A percentile compares a stretch with the other conserved stretches of the same genome.
These are phyloP conservation scores for Diaporthe vexans DNA, from an alignment of 2,329 filamentous ascomycete species.

Conservation along the genomic window DNA sequence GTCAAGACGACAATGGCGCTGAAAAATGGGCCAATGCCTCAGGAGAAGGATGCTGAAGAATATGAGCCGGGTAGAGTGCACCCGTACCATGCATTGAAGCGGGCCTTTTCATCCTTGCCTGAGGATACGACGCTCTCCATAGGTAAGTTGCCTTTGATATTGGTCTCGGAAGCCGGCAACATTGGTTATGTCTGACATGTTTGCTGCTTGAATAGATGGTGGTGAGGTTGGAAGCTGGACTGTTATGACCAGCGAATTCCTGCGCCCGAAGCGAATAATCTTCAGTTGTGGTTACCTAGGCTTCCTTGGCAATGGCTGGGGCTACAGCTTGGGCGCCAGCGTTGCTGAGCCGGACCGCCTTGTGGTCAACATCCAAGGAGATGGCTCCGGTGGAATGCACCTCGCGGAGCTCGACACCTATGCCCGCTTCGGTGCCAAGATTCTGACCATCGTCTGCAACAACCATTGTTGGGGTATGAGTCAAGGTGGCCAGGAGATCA, in stretches of 20 bases:
- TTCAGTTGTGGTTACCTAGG: conserved; percentile 56
- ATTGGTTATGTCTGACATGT: neutral
- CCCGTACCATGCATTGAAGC: conserved; percentile 30
- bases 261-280: conserved; percentile 47
- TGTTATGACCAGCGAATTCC: conserved; percentile 49
- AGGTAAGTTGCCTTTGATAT: neutral
- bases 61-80: conserved; percentile 25
- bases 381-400: conserved; percentile 60
- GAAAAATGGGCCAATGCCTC: conserved; percentile 22
- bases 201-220: conserved; percentile 48
- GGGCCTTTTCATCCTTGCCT: conserved; percentile 46
- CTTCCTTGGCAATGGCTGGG: conserved; percentile 62
- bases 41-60: conserved; percentile 21
- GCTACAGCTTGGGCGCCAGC: conserved; percentile 58
- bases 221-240: conserved; percentile 56
- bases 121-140: conserved; percentile 48
- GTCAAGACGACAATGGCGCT: conserved; percentile 16
- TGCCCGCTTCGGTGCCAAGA: conserved; percentile 54
- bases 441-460: conserved; percentile 59
- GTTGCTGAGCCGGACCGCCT: conserved; percentile 54
- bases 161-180: too few relatives aligned
- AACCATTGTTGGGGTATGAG: conserved; percentile 62
- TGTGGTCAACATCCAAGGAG: conserved; percentile 60
- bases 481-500: conserved; percentile 58
- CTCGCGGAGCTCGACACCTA: conserved; percentile 61